A percentile compares a stretch with the other conserved stretches of the same genome.
Evolutionary conservation across 352 stramenopile genomes (phyloP).

Genomic region (Globisporangium barbulae): DNA sequence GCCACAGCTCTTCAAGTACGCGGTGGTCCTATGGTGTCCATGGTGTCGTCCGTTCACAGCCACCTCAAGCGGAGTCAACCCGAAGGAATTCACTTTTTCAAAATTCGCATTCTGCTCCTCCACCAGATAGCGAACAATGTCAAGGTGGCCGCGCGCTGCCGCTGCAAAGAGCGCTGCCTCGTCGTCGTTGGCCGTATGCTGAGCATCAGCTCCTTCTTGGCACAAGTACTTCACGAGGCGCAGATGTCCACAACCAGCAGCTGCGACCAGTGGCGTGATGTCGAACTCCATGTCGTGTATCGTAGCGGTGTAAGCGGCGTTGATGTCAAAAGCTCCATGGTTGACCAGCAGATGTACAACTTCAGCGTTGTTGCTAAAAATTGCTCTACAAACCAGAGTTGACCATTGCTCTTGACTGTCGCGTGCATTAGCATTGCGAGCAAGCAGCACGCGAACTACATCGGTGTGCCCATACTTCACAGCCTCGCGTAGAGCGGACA

Average conservation of each 20-base stretch:
- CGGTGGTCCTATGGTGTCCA: not conserved
- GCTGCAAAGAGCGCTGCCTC: not conserved
- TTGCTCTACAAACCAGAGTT: not conserved
- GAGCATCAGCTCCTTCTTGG: not conserved
- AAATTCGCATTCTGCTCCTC: conserved; percentile 1
- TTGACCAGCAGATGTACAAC: not conserved
- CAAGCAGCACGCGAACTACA: not conserved
- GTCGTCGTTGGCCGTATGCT: not conserved
- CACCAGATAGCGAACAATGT: not conserved
- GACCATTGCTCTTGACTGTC: not conserved
- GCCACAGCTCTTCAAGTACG: not conserved
- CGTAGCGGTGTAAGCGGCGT: not conserved
- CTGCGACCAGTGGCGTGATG: not conserved
- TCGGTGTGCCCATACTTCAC: not conserved
- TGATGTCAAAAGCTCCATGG: not conserved
- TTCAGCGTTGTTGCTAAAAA: not conserved
- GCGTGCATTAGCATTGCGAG: not conserved
- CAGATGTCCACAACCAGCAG: not conserved
- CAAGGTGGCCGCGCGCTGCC: not conserved
- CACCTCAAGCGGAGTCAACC: not conserved
- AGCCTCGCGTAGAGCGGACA: not conserved
- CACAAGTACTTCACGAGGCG: not conserved
- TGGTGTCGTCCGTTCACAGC: not conserved
- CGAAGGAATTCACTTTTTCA: not conserved
- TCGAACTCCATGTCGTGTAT: not conserved